Evolutionary conservation across 2,329 filamentous ascomycete genomes (phyloP).

Genomic region (Rutstroemia sp.): DNA sequence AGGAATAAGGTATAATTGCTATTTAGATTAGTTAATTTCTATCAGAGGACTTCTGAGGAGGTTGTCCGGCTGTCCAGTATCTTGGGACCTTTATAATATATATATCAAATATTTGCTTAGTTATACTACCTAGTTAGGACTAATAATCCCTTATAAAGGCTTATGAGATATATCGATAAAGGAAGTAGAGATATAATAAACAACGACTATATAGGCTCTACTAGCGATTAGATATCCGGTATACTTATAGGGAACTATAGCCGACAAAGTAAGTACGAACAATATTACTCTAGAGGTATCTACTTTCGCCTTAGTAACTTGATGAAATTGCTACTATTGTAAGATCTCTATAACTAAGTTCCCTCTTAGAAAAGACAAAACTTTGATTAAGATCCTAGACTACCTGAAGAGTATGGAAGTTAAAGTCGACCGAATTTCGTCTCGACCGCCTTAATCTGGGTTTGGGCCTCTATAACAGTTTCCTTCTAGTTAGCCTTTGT

Average conservation of each 20-base stretch:
- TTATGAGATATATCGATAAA: constrained; percentile 50
- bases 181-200: constrained; percentile 60
- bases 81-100: not conserved
- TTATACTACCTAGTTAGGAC: constrained; percentile 2
- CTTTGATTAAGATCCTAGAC: constrained; percentile 52
- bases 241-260: constrained; percentile 51
- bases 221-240: constrained; percentile 48
- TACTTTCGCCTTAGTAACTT: no score
- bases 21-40: constrained; percentile 33
- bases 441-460: constrained; percentile 8
- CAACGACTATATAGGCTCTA: constrained; percentile 53
- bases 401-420: constrained; percentile 45
- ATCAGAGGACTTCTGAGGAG: not conserved
- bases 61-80: not conserved
- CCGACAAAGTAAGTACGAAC: constrained; percentile 50
- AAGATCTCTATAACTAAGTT: constrained; percentile 5
- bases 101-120: not conserved
- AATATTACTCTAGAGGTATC: no score
- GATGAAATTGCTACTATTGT: not conserved
- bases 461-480: constrained; percentile 21
- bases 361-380: constrained; percentile 50
- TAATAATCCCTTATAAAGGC: constrained; percentile 33
- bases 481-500: constrained; percentile 22
- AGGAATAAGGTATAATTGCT: constrained; percentile 41
- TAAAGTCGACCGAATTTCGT: constrained; percentile 42